phyloP scores from a whole-genome alignment of 139 green algal species.

The Chlamydomonas incerta region DNA sequence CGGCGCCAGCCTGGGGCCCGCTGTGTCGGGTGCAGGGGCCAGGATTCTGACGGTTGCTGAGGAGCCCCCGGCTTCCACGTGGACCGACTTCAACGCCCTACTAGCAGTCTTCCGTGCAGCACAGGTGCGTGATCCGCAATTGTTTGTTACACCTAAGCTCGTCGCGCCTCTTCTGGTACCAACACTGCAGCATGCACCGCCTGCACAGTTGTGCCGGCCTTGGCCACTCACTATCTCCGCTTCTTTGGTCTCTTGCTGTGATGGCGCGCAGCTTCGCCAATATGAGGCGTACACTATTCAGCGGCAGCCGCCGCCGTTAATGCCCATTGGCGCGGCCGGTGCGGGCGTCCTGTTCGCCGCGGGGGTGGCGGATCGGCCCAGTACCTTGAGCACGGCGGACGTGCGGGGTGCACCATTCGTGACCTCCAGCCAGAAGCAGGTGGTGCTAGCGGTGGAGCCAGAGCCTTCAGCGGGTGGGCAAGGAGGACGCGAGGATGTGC shows the following conservation, averaged over 20 bases:
- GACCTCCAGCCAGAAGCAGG: too few species aligned
- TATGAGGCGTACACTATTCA: slow-evolving; percentile 24
- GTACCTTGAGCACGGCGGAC: background rate
- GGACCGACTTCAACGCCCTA: slow-evolving; percentile 22
- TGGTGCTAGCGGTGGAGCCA: too few species aligned
- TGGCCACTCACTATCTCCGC: too few species aligned
- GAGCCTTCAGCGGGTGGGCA: too few species aligned
- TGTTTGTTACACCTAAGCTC: too few species aligned
- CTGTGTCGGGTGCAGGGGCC: background rate
- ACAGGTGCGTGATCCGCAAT: slow-evolving; percentile 5
- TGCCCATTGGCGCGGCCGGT: background rate
- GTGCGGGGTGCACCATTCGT: background rate
- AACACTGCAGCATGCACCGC: too few species aligned
- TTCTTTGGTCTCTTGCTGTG: too few species aligned
- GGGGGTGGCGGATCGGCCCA: slow-evolving; percentile 14
- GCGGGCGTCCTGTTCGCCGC: slow-evolving; percentile 6
- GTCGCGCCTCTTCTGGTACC: too few species aligned
- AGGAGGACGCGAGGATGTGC: too few species aligned
- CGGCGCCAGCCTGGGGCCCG: background rate
- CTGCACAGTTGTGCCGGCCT: too few species aligned
- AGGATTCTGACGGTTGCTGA: background rate
- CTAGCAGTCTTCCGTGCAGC: slow-evolving; percentile 4
- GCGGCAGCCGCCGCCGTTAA: slow-evolving; percentile 10
- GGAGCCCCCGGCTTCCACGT: background rate
- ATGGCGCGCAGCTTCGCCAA: slow-evolving; percentile 18